A percentile compares a stretch with the other conserved stretches of the same genome.
Evolutionary conservation across 768 basidiomycete species (phyloP).

Genomic region (Rickenella mellea): DNA sequence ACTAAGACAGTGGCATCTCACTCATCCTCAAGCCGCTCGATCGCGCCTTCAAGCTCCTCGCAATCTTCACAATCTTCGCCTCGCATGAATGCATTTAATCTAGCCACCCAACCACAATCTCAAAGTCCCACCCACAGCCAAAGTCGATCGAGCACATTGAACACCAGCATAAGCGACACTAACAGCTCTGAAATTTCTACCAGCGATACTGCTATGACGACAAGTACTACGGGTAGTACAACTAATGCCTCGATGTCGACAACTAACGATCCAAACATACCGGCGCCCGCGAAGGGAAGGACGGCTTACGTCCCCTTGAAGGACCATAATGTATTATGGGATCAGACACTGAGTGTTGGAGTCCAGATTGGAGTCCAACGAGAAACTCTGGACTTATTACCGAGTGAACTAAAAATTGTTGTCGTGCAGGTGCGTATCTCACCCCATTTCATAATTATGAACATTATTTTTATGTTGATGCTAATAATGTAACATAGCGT

Average conservation of each 20-base stretch:
- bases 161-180: neutral
- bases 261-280: neutral
- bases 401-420: conserved; percentile 56
- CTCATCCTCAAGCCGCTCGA: conserved; percentile 12
- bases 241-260: conserved; percentile 5
- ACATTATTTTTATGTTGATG: neutral
- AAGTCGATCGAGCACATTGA: conserved; percentile 10
- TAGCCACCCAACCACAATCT: conserved; percentile 9
- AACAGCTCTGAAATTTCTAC: neutral
- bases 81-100: conserved; percentile 14
- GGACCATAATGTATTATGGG: conserved; percentile 60
- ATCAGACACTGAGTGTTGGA: conserved; percentile 42
- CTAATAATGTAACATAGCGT: conserved; percentile 27
- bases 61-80: conserved; percentile 18
- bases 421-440: conserved; percentile 39
- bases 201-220: conserved; percentile 8
- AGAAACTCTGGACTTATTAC: conserved; percentile 35
- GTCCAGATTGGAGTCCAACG: conserved; percentile 56
- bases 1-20: conserved; percentile 2
- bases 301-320: conserved; percentile 51
- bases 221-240: conserved; percentile 2
- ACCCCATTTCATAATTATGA: neutral
- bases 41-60: conserved; percentile 15
- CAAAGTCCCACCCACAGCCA: conserved; percentile 7
- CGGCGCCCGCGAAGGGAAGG: conserved; percentile 31